These are phyloP conservation scores for Eurotiales sp. DNA, from an alignment of 2,329 filamentous ascomycete species.

Conservation along the genomic window DNA sequence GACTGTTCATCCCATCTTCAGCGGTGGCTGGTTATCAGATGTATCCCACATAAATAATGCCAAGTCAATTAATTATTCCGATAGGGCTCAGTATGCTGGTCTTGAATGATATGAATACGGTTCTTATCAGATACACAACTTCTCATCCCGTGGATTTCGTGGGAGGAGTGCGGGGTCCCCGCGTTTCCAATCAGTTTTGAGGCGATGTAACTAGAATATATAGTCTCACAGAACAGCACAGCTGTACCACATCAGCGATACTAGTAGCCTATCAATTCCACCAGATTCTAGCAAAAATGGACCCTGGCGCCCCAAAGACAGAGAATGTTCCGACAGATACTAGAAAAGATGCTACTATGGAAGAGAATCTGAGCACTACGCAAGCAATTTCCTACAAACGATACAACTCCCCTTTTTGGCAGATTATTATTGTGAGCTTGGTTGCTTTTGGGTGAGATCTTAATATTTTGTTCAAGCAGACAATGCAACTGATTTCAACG, in stretches of 20 bases:
- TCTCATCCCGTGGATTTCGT: background rate
- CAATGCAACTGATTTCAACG: background rate
- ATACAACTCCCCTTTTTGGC: background rate
- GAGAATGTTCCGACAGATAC: background rate
- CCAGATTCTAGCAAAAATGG: background rate
- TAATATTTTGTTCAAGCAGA: too few relatives aligned
- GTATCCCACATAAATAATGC: background rate
- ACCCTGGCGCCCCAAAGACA: background rate
- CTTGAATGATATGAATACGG: background rate
- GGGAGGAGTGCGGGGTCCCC: background rate
- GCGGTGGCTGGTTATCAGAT: background rate
- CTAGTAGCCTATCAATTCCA: background rate
- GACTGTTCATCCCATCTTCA: background rate
- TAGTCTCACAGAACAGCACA: background rate
- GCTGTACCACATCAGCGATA: background rate
- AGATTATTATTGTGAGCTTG: background rate
- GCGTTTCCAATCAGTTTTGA: too few relatives aligned
- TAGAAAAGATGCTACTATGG: background rate
- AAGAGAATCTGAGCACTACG: background rate
- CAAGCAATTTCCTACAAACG: background rate
- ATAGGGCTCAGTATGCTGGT: background rate
- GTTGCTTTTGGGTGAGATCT: conserved; percentile 1
- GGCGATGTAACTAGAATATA: too few relatives aligned
- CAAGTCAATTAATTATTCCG: background rate
- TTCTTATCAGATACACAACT: background rate